Percentiles rank a stretch among this genome's conserved stretches.
Evolutionary conservation across 2,329 filamentous ascomycete species (phyloP).

Genomic region (Ceratocystis smalleyi): DNA sequence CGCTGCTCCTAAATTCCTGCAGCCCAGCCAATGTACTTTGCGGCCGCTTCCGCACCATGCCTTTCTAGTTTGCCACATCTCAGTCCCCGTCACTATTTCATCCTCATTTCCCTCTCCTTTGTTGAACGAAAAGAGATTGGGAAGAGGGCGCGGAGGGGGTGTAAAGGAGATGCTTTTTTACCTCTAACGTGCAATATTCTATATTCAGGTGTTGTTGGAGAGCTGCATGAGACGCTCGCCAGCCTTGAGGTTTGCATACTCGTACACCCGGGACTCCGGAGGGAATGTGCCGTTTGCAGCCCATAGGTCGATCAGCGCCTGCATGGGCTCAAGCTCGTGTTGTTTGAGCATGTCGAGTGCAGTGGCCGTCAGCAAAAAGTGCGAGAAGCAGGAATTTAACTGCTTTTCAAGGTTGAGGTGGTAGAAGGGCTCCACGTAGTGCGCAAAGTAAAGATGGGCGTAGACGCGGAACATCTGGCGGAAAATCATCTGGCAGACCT

Average conservation of each 20-base stretch:
- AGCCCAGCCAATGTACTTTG: neutral
- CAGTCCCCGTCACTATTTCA: neutral
- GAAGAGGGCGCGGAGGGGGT: neutral
- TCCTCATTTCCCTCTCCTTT: neutral
- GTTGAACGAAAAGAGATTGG: too few species aligned
- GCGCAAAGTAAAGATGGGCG: constrained; percentile 92
- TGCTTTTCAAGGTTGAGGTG: constrained; percentile 68
- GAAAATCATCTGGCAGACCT: constrained; percentile 85
- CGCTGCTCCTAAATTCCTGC: neutral
- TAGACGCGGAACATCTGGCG: constrained; percentile 99
- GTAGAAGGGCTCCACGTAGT: constrained; percentile 74
- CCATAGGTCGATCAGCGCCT: constrained; percentile 84
- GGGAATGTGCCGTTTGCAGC: constrained; percentile 78
- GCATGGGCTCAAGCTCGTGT: constrained; percentile 89
- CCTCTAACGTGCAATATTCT: neutral
- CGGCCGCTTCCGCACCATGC: neutral
- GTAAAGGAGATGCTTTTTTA: neutral
- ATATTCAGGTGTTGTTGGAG: constrained; percentile 15
- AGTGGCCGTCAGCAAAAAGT: constrained; percentile 67
- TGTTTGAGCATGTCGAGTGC: constrained; percentile 72
- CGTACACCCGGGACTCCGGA: constrained; percentile 52
- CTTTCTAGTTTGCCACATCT: neutral
- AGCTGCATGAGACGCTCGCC: constrained; percentile 44
- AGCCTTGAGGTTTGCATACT: constrained; percentile 45
- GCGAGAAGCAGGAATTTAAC: constrained; percentile 74